phyloP scores from a whole-genome alignment of 2,329 filamentous ascomycete species.

The Lecanicillium sp. region DNA sequence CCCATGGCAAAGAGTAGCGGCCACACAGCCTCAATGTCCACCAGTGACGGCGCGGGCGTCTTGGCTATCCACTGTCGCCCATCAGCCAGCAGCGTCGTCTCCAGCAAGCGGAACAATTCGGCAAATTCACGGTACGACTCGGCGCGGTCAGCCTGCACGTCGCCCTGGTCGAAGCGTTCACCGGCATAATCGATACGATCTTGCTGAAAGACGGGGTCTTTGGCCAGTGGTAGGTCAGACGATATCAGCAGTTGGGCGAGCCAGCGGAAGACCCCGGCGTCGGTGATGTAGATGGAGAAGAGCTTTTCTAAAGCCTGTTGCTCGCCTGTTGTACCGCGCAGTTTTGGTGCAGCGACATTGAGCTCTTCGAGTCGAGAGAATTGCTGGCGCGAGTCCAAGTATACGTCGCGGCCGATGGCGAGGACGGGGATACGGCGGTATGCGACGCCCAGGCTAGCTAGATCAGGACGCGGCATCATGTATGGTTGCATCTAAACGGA shows the following conservation, averaged over 20 bases:
- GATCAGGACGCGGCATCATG: conserved; percentile 57
- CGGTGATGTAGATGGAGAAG: conserved; percentile 46
- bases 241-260: conserved; percentile 49
- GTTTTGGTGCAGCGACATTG: conserved; percentile 34
- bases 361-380: conserved; percentile 52
- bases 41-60: conserved; percentile 43
- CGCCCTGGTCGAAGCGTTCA: background rate
- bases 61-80: conserved; percentile 57
- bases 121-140: conserved; percentile 49
- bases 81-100: conserved; percentile 55
- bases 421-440: conserved; percentile 65
- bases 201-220: conserved; percentile 48
- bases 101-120: conserved; percentile 47
- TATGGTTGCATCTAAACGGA: conserved; percentile 53
- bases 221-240: conserved; percentile 38
- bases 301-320: conserved; percentile 43
- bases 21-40: conserved; percentile 64
- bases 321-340: conserved; percentile 27
- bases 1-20: conserved; percentile 56
- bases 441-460: conserved; percentile 49
- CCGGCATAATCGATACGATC: conserved; percentile 37
- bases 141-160: conserved; percentile 25
- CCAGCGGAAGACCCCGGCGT: conserved; percentile 47
- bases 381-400: conserved; percentile 63
- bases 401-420: conserved; percentile 57